Evolutionary conservation across 1,139 yeast genomes (phyloP).

Genomic region (Kazachstania sp.): DNA sequence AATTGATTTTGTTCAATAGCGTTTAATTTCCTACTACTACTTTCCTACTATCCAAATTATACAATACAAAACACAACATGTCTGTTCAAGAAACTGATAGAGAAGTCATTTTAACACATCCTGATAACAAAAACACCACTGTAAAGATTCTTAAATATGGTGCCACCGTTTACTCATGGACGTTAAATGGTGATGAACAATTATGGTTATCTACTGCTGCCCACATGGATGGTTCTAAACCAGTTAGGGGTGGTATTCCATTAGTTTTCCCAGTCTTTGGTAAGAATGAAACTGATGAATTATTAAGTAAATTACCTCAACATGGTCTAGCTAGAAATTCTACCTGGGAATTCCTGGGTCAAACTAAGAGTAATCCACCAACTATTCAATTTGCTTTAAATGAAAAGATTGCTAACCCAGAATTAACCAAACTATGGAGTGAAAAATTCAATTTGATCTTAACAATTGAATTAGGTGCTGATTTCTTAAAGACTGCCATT

Average conservation of each 20-base stretch:
- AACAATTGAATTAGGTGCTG: conserved; percentile 49
- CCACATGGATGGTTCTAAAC: conserved; percentile 77
- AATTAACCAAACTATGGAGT: conserved; percentile 49
- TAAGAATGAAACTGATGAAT: conserved; percentile 41
- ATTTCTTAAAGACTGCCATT: conserved; percentile 55
- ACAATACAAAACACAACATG: conserved; percentile 17
- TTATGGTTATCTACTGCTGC: conserved; percentile 68
- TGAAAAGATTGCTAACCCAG: conserved; percentile 65
- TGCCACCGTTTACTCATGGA: conserved; percentile 85
- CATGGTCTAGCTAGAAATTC: conserved; percentile 93
- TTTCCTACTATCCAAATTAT: no score
- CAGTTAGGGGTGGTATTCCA: conserved; percentile 96
- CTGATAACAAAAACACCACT: conserved; percentile 43
- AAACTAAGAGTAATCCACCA: conserved; percentile 49
- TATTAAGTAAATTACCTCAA: conserved; percentile 57
- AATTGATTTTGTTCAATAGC: no score
- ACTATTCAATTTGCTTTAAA: conserved; percentile 85
- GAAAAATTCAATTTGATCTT: conserved; percentile 70
- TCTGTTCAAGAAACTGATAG: conserved; percentile 56
- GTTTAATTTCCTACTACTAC: no score
- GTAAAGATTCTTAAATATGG: conserved; percentile 74
- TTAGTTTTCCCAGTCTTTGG: conserved; percentile 94
- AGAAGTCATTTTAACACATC: conserved; percentile 53
- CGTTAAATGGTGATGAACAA: conserved; percentile 59
- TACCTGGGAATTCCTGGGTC: conserved; percentile 88